Base-by-base conservation (phyloP, 2,329 filamentous ascomycete genomes). In the Herpotrichia juniperi region DNA sequence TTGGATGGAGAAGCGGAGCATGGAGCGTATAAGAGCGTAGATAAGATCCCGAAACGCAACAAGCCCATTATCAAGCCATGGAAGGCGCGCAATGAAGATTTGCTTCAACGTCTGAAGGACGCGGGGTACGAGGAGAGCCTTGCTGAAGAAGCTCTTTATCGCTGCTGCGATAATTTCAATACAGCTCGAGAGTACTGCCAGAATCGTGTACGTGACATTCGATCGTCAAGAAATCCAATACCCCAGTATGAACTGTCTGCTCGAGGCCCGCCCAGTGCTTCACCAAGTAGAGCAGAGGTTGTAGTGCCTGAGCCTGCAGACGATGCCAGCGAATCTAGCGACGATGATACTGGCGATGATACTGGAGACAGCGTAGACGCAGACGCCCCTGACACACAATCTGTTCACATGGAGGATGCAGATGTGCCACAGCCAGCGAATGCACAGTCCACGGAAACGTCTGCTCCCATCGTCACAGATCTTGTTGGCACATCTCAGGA, bases 71-170 rank as follows among this genome's bases (percentile, higher is more conserved):
- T 76, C 46, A 83, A 79, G 56, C 75, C 76, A 16, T 87, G 86
- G 69, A 77, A 78, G 37, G 71, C 83, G 14, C 71, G 72, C 22
- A 80, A 78, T 51, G 64, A 64, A 11, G 81, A 83, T 0, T 62
- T 71, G 16, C 55, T 79, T 25, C 57, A 65, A 1, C 77, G 76
- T 24, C 65, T 85, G 16, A 74, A 70, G 42, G 78, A 80, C 8
- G 53, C 78, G 48, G 81, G 80, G 1, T 84, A 78, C 52, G 79
- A 86, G 17, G 77, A 82, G 37, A 83, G 85, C 11, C 78, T 97
- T 46, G 88, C 83, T 6, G 81, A 83, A 26, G 93, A 97, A 73
- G 92, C 90, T 25, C 77, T 94, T 0, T 97, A 91, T 71, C 86
- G 93, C 48, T 90, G 90, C 63, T 89, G 91, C 64, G 90, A 91